Conservation (phyloP, 257 asterid species). For the Capsicum chinense region DNA sequence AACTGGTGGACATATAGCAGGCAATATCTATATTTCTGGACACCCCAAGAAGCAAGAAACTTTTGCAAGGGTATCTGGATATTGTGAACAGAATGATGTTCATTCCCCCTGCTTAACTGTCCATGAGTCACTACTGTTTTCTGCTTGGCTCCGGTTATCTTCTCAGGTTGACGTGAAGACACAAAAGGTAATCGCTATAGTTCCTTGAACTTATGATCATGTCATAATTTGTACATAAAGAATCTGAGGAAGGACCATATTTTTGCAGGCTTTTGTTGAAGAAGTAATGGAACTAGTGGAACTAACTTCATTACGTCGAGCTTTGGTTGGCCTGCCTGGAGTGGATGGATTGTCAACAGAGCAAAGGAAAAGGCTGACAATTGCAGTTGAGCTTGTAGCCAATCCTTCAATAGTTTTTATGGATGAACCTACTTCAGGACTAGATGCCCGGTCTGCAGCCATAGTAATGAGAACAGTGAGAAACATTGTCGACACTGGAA, state of each 20-base stretch:
- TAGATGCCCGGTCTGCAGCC: slow-evolving; percentile 92
- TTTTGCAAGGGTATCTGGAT: slow-evolving; percentile 89
- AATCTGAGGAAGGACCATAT: not conserved
- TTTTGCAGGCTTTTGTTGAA: slow-evolving; percentile 69
- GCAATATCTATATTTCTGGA: slow-evolving; percentile 70
- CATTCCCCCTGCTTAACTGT: slow-evolving; percentile 92
- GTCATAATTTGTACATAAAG: not conserved
- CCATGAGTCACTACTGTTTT: slow-evolving; percentile 74
- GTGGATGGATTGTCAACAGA: slow-evolving; percentile 81
- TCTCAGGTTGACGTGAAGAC: slow-evolving; percentile 63
- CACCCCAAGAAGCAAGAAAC: slow-evolving; percentile 87
- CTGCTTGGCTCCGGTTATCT: slow-evolving; percentile 87
- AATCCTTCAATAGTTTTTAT: slow-evolving; percentile 90
- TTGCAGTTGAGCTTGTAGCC: slow-evolving; percentile 85
- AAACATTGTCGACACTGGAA: slow-evolving; percentile 85
- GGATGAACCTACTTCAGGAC: slow-evolving; percentile 96
- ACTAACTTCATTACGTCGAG: slow-evolving; percentile 59
- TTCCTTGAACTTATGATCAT: slow-evolving; percentile 11
- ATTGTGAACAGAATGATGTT: slow-evolving; percentile 88
- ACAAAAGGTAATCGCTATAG: slow-evolving; percentile 55
- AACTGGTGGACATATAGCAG: slow-evolving; percentile 85
- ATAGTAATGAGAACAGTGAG: slow-evolving; percentile 94
- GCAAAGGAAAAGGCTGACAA: slow-evolving; percentile 85
- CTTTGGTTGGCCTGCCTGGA: slow-evolving; percentile 85
- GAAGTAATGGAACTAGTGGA: slow-evolving; percentile 88